phyloP scores from a whole-genome alignment of 208 protist genomes.

The Naegleria fowleri region DNA sequence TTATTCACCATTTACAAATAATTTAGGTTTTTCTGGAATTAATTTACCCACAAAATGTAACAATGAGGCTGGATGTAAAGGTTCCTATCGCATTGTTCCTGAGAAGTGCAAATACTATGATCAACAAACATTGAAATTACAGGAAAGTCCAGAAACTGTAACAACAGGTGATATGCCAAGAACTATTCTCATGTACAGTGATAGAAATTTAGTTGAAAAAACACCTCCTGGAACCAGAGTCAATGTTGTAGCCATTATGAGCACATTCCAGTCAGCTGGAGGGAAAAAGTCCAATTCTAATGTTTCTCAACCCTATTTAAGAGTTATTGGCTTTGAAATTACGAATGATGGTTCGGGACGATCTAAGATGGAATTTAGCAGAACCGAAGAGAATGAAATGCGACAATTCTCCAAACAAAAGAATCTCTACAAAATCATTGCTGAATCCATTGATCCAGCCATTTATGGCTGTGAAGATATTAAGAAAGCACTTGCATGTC shows the following conservation, averaged over 20 bases:
- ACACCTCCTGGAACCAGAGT: constrained; percentile 52
- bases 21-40: constrained; percentile 1
- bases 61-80: not conserved
- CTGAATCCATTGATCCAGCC: constrained; percentile 61
- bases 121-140: constrained; percentile 81
- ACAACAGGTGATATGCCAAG: constrained; percentile 83
- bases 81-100: not conserved
- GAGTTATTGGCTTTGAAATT: constrained; percentile 48
- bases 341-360: constrained; percentile 32
- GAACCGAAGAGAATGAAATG: constrained; percentile 29
- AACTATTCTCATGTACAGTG: constrained; percentile 70
- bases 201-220: constrained; percentile 75
- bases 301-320: constrained; percentile 49
- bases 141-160: constrained; percentile 87
- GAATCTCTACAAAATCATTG: constrained; percentile 31
- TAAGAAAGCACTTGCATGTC: constrained; percentile 80
- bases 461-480: constrained; percentile 79
- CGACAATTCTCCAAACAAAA: constrained; percentile 4
- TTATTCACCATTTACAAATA: too few relatives aligned
- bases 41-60: not conserved
- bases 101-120: constrained; percentile 66
- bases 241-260: not conserved
- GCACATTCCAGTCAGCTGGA: not conserved
- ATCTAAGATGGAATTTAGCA: constrained; percentile 34
- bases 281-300: not conserved